Conservation (phyloP, 1,284 basidiomycete genomes). For the Ceratobasidium sp. region DNA sequence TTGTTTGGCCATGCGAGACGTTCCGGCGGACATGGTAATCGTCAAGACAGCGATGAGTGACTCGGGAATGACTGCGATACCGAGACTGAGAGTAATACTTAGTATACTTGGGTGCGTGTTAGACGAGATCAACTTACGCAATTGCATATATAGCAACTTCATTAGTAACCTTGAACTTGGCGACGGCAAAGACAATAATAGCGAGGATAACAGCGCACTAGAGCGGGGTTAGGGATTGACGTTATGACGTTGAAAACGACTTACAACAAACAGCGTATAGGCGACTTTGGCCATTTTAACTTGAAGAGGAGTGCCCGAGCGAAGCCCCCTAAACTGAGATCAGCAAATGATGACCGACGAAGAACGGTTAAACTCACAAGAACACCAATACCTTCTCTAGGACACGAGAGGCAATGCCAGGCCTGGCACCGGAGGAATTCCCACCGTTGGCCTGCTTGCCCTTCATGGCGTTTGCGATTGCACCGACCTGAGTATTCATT, state of each 20-base stretch:
- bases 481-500: constrained; percentile 22
- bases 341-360: background rate
- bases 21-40: constrained; percentile 31
- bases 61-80: constrained; percentile 12
- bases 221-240: background rate
- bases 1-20: constrained; percentile 55
- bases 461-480: background rate
- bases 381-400: constrained; percentile 12
- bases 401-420: background rate
- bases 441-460: background rate
- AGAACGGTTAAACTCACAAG: constrained; percentile 6
- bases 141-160: too few relatives aligned
- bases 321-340: constrained; percentile 1
- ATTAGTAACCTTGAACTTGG: too few relatives aligned
- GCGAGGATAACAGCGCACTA: background rate
- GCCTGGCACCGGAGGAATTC: background rate
- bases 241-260: too few relatives aligned
- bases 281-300: constrained; percentile 1
- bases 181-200: too few relatives aligned
- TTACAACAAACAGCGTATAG: background rate
- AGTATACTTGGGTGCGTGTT: background rate
- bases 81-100: too few relatives aligned
- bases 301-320: constrained; percentile 23
- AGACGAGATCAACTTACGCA: background rate
- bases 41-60: constrained; percentile 35